Conservation (phyloP, 129 eudicot species). For the Tanacetum coccineum region DNA sequence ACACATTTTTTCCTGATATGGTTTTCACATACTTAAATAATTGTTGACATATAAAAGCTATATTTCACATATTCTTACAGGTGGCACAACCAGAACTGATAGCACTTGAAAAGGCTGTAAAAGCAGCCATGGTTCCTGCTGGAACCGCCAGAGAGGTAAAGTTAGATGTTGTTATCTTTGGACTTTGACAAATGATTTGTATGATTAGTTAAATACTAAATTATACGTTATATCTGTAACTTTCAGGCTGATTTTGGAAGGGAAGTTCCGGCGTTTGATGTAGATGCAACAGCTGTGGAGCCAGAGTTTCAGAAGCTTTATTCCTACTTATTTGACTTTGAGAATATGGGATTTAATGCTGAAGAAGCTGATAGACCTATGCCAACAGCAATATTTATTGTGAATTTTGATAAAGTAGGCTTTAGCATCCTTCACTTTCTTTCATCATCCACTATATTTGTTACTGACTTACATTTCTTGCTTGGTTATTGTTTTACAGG, state of each 20-base stretch:
- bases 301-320: slow-evolving; percentile 84
- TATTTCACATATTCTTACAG: slow-evolving; percentile 33
- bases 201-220: slow-evolving; percentile 10
- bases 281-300: slow-evolving; percentile 85
- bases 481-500: slow-evolving; percentile 45
- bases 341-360: slow-evolving; percentile 46
- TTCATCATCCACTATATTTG: slow-evolving; percentile 1
- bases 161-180: slow-evolving; percentile 9
- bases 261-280: slow-evolving; percentile 93
- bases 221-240: slow-evolving; percentile 12
- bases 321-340: slow-evolving; percentile 74
- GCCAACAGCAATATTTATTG: slow-evolving; percentile 87
- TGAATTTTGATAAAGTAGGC: slow-evolving; percentile 91
- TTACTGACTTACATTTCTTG: slow-evolving; percentile 6
- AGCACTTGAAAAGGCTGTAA: slow-evolving; percentile 75
- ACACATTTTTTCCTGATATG: neutral
- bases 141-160: slow-evolving; percentile 96
- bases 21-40: neutral
- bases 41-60: neutral
- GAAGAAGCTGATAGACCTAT: slow-evolving; percentile 72
- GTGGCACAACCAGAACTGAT: slow-evolving; percentile 87
- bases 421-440: slow-evolving; percentile 11
- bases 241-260: slow-evolving; percentile 85
- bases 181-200: slow-evolving; percentile 5
- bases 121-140: slow-evolving; percentile 63